phyloP scores from a whole-genome alignment of 139 green algal genomes.

The Haematococcus lacustris region DNA sequence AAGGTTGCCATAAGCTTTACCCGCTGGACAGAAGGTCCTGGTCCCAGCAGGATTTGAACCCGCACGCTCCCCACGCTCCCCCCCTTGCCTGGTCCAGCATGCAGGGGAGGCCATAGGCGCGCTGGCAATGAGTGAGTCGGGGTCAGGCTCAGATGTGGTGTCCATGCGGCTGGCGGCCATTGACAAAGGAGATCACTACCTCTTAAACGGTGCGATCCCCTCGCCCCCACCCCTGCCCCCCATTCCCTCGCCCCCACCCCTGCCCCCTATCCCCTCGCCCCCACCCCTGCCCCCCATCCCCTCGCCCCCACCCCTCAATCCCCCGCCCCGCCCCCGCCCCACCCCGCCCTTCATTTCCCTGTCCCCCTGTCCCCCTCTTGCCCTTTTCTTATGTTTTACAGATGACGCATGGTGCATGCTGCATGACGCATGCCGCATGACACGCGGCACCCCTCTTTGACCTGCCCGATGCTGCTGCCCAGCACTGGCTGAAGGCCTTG shows the following conservation, averaged over 20 bases:
- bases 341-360: too few relatives aligned
- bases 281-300: too few relatives aligned
- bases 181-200: constrained; percentile 40
- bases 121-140: constrained; percentile 83
- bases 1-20: too few relatives aligned
- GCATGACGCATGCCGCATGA: not conserved
- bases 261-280: not conserved
- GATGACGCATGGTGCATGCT: not conserved
- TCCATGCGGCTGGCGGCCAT: constrained; percentile 69
- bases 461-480: too few relatives aligned
- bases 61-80: too few relatives aligned
- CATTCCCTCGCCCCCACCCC: not conserved
- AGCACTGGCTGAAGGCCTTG: too few relatives aligned
- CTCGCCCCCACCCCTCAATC: too few relatives aligned
- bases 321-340: too few relatives aligned
- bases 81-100: too few relatives aligned
- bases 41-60: too few relatives aligned
- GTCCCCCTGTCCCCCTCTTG: not conserved
- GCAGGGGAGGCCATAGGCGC: constrained; percentile 82
- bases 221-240: not conserved
- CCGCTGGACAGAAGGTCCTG: too few relatives aligned
- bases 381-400: not conserved
- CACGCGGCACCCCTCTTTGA: too few relatives aligned
- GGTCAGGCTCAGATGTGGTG: constrained; percentile 79
- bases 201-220: constrained; percentile 69